Conservation (phyloP, 805 yeast species). For the Candida ficus region DNA sequence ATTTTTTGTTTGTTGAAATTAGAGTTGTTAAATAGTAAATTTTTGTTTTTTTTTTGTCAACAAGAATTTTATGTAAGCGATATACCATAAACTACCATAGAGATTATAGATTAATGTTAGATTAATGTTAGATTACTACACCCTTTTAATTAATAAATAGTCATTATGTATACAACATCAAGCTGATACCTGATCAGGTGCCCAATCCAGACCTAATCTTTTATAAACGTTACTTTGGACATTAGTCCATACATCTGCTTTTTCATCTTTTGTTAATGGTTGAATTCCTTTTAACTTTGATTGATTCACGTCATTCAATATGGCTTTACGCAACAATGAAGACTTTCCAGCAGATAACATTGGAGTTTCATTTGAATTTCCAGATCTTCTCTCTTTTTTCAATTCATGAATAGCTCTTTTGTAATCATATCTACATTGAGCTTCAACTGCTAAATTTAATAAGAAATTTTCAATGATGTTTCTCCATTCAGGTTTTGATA, state of each 20-base stretch:
- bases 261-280: conserved; percentile 48
- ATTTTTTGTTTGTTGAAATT: conserved; percentile 7
- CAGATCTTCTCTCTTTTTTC: conserved; percentile 35
- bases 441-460: conserved; percentile 60
- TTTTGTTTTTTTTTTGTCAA: too few relatives aligned
- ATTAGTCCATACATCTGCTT: conserved; percentile 55
- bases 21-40: not conserved
- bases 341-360: conserved; percentile 8
- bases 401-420: conserved; percentile 43
- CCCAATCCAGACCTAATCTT: conserved; percentile 58
- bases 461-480: conserved; percentile 67
- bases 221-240: conserved; percentile 57
- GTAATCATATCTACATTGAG: conserved; percentile 65
- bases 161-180: too few relatives aligned
- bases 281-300: conserved; percentile 2
- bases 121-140: too few relatives aligned
- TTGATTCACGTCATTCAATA: conserved; percentile 24
- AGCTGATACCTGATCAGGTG: conserved; percentile 38
- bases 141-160: too few relatives aligned
- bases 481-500: conserved; percentile 64
- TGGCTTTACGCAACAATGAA: conserved; percentile 29
- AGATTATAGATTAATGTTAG: too few relatives aligned
- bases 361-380: conserved; percentile 8
- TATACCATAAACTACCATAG: too few relatives aligned
- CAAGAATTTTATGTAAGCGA: not conserved